Conservation (phyloP, 1,284 basidiomycete genomes). For the Cutaneotrichosporon dermatis region DNA sequence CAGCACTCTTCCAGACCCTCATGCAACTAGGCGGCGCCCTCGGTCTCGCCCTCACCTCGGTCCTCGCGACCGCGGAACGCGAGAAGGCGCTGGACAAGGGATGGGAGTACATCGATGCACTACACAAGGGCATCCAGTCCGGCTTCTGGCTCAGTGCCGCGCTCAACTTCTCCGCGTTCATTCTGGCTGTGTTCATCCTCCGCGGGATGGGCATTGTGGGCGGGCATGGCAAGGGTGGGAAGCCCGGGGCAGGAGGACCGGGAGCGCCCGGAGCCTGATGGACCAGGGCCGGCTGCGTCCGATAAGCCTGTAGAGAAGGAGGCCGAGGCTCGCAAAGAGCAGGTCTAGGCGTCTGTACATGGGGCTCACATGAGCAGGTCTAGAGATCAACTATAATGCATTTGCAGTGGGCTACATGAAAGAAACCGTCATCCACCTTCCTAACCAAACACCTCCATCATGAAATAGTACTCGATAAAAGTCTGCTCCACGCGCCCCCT, state of each 20-base stretch:
- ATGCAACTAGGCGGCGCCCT: slow-evolving; percentile 62
- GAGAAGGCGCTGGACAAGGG: slow-evolving; percentile 18
- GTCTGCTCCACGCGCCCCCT: slow-evolving; percentile 23
- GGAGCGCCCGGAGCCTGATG: neutral
- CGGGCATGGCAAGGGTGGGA: neutral
- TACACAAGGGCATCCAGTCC: slow-evolving; percentile 30
- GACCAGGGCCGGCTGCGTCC: neutral
- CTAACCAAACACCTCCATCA: slow-evolving; percentile 32
- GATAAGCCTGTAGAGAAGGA: neutral
- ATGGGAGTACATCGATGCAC: slow-evolving; percentile 11
- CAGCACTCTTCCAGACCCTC: slow-evolving; percentile 49
- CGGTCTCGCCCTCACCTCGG: slow-evolving; percentile 65
- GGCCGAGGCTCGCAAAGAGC: too few relatives aligned
- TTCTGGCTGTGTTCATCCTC: slow-evolving; percentile 28
- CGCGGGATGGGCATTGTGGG: slow-evolving; percentile 30
- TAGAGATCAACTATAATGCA: neutral
- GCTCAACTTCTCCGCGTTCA: slow-evolving; percentile 26
- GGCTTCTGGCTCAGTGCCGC: slow-evolving; percentile 39
- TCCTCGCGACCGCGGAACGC: slow-evolving; percentile 54
- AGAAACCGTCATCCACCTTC: neutral
- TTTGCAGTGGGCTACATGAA: neutral
- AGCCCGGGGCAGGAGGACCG: neutral
- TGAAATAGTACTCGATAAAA: slow-evolving; percentile 28
- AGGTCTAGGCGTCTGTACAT: too few relatives aligned
- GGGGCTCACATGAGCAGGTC: neutral